Conservation (phyloP, 2,329 filamentous ascomycete genomes). For the Ceratocystis harringtonii region DNA sequence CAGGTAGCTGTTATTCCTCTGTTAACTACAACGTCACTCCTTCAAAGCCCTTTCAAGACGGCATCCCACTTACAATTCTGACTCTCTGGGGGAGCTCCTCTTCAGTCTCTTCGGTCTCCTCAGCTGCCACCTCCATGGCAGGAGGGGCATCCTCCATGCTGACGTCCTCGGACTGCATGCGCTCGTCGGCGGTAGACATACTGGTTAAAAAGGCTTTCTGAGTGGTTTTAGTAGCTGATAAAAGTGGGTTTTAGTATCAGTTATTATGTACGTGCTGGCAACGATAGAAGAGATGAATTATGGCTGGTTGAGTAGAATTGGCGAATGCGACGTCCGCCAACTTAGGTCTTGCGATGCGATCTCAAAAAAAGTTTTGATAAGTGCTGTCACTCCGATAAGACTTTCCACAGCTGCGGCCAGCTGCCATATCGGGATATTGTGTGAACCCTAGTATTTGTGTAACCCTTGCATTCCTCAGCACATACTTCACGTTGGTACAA, state of each 20-base stretch:
- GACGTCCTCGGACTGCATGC: conserved; percentile 22
- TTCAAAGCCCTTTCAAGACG: background rate
- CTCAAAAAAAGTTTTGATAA: conserved; percentile 7
- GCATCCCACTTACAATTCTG: conserved; percentile 37
- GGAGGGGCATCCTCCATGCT: conserved; percentile 33
- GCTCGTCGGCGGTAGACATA: conserved; percentile 13
- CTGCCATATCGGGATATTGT: rapidly evolving
- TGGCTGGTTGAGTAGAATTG: background rate
- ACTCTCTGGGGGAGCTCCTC: conserved; percentile 40
- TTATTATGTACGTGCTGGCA: no score
- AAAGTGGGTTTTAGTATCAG: background rate
- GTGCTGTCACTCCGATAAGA: background rate
- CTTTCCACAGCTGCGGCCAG: background rate
- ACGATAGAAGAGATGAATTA: background rate
- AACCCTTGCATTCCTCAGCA: background rate
- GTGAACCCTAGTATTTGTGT: background rate
- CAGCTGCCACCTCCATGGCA: conserved; percentile 23
- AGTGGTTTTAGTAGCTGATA: background rate
- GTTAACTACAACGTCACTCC: background rate
- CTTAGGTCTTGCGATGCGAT: background rate
- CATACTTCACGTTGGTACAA: background rate
- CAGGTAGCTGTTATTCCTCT: conserved; percentile 51
- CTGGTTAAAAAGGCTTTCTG: background rate
- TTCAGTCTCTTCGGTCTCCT: conserved; percentile 29
- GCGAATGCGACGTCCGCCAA: background rate